These are phyloP conservation scores for Cucurbita maxima DNA, from an alignment of 306 rosid species.

Conservation along the genomic window DNA sequence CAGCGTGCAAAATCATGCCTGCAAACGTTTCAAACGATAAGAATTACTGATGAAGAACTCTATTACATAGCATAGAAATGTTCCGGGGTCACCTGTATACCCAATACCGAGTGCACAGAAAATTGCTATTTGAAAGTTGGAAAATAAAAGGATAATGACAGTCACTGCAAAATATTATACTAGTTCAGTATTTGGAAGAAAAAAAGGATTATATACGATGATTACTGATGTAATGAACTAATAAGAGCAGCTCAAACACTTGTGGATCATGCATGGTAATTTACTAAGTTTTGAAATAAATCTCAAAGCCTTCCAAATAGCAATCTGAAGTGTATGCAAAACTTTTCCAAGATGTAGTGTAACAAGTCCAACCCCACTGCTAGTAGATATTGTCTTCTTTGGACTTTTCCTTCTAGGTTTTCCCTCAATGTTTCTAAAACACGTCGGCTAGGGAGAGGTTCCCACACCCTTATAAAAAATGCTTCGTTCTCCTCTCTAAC, in stretches of 20 bases:
- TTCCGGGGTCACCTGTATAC: constrained; percentile 40
- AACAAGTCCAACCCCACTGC: no score
- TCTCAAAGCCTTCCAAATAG: neutral
- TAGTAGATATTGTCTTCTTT: no score
- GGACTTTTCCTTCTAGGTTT: no score
- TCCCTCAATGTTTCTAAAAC: no score
- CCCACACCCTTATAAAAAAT: no score
- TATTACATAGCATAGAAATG: neutral
- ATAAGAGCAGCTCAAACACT: neutral
- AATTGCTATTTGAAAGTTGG: constrained; percentile 78
- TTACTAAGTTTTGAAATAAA: neutral
- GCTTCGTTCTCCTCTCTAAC: no score
- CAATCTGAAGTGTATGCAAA: neutral
- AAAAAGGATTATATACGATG: neutral
- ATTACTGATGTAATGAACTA: neutral
- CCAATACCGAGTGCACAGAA: constrained; percentile 56
- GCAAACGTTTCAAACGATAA: constrained; percentile 6
- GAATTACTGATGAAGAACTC: neutral
- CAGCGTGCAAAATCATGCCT: constrained; percentile 72
- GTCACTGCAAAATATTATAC: constrained; percentile 38
- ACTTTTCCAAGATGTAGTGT: neutral
- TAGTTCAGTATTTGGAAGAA: neutral
- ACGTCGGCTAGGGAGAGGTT: no score
- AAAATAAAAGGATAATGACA: constrained; percentile 45
- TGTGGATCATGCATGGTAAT: neutral